Evolutionary conservation across 2,329 filamentous ascomycete species (phyloP).

Genomic region (Bipolaris gigantea): DNA sequence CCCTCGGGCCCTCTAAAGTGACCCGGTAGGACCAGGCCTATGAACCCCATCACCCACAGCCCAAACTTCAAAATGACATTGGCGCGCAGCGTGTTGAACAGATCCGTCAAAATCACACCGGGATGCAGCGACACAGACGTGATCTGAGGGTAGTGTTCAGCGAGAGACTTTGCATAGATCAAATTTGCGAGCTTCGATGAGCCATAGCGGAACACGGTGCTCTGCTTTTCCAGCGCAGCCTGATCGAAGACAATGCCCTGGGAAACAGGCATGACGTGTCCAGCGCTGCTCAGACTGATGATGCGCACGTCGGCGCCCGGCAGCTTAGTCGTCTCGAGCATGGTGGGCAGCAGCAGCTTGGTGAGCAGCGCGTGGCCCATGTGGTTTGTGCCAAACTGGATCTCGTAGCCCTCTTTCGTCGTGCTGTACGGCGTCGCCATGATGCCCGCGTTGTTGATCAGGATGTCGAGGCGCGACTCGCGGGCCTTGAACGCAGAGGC

Average conservation of each 20-base stretch:
- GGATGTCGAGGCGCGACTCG: slow-evolving; percentile 50
- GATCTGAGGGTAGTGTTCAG: slow-evolving; percentile 50
- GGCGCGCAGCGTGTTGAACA: slow-evolving; percentile 36
- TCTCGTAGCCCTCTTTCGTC: slow-evolving; percentile 54
- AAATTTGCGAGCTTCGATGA: slow-evolving; percentile 56
- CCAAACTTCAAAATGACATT: slow-evolving; percentile 31
- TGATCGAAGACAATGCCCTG: slow-evolving; percentile 45
- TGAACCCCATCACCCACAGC: slow-evolving; percentile 29
- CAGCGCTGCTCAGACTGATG: slow-evolving; percentile 46
- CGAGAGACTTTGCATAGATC: slow-evolving; percentile 50
- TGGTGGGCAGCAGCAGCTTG: slow-evolving; percentile 49
- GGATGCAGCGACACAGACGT: slow-evolving; percentile 53
- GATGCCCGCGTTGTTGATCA: slow-evolving; percentile 54
- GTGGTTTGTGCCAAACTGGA: slow-evolving; percentile 57
- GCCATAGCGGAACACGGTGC: slow-evolving; percentile 49
- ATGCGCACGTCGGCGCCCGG: slow-evolving; percentile 50
- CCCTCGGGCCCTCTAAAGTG: slow-evolving; percentile 33
- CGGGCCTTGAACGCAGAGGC: slow-evolving; percentile 39
- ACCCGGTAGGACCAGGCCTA: slow-evolving; percentile 33
- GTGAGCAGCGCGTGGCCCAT: slow-evolving; percentile 55
- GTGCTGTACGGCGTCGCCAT: slow-evolving; percentile 43
- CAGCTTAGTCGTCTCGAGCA: slow-evolving; percentile 47
- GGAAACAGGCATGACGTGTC: slow-evolving; percentile 23
- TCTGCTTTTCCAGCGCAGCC: slow-evolving; percentile 28
- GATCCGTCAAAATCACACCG: slow-evolving; percentile 52